Evolutionary conservation across 176 grass and related monocot genomes (phyloP), one percentile per base, ranked within the genome.

Genomic region (Aegilops bicornis): DNA sequence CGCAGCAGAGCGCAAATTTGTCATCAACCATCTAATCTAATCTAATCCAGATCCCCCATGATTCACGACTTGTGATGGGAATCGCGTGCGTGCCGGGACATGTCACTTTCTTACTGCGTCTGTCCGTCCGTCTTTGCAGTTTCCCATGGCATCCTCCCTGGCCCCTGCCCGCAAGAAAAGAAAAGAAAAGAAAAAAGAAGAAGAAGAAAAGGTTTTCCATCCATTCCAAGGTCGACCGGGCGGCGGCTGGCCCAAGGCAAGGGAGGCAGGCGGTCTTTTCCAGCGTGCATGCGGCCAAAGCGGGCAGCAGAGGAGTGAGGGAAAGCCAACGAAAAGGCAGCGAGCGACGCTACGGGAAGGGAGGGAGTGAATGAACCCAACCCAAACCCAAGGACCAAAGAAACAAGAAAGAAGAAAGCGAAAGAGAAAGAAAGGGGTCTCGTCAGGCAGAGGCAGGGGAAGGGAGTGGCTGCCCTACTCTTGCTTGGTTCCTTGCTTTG

Each of bases 221-320:
- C 50, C 48, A 52, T 7, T 52, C 60, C 56, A 76, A 76, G 48
- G 2, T 82, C 67, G 79, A 43, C 86, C n/a, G 15, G 61, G 64
- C 66, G 87, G 81, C 75, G 39, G 77, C 77, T 19, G 10, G 48
- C 77, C 77, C 77, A 76, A 82, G 61, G 87, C 71, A 40, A 72
- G 25, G 82, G 19, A 12, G 31, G 66, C 66, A 4, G 71, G 39
- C 42, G 61, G 86, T 83, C 86, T 69, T 83, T 80, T 74, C 66
- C 3, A 5, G 30, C 40, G 56, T 50, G 87, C 87, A 80, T 85
- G 82, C 82, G 30, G 69, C 82, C 80, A 83, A 69, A 88, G 80
- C 69, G 17, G 36, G 67, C 7, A 2, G 65, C 23, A 32, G 68
- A 33, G 62, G 15, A 73, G 70, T 16, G 37, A 60, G 19, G 63